Conservation (phyloP, 306 rosid genomes). For the Fragaria ananassa region DNA sequence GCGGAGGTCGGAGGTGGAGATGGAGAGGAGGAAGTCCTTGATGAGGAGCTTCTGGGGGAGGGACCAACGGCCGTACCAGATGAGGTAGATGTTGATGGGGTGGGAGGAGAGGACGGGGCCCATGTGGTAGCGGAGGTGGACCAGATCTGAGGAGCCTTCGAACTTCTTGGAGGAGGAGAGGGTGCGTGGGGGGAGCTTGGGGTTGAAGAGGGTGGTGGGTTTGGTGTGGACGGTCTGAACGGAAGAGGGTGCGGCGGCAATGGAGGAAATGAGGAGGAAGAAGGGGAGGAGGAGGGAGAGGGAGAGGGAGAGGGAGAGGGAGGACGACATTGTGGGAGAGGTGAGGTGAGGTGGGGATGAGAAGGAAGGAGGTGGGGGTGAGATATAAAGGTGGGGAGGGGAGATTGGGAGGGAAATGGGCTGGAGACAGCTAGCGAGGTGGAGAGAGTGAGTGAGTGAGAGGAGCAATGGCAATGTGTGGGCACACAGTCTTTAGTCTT, state of each 20-base stretch:
- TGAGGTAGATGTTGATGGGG: conserved; percentile 75
- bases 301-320: too few relatives aligned
- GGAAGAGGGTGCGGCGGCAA: neutral
- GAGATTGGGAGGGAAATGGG: too few relatives aligned
- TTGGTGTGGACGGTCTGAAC: conserved; percentile 36
- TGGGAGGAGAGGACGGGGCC: conserved; percentile 78
- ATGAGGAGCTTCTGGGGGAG: conserved; percentile 47
- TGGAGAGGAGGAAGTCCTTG: conserved; percentile 64
- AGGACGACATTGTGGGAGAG: too few relatives aligned
- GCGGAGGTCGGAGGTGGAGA: conserved; percentile 37
- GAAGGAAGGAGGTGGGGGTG: too few relatives aligned
- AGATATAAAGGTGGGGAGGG: too few relatives aligned
- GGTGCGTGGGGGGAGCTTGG: conserved; percentile 51
- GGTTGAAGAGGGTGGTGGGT: conserved; percentile 42
- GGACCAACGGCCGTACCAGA: conserved; percentile 89
- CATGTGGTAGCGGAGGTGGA: conserved; percentile 84
- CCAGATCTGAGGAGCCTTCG: conserved; percentile 82
- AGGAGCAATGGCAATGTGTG: too few relatives aligned
- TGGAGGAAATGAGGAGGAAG: neutral
- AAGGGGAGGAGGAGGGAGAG: neutral
- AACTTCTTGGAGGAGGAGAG: conserved; percentile 61
- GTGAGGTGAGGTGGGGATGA: too few relatives aligned
- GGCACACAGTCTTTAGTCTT: conserved; percentile 17
- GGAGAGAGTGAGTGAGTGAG: too few relatives aligned
- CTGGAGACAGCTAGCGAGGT: too few relatives aligned